These are phyloP conservation scores for Boletus rubescentipes DNA, from an alignment of 768 basidiomycete species.

Conservation along the genomic window DNA sequence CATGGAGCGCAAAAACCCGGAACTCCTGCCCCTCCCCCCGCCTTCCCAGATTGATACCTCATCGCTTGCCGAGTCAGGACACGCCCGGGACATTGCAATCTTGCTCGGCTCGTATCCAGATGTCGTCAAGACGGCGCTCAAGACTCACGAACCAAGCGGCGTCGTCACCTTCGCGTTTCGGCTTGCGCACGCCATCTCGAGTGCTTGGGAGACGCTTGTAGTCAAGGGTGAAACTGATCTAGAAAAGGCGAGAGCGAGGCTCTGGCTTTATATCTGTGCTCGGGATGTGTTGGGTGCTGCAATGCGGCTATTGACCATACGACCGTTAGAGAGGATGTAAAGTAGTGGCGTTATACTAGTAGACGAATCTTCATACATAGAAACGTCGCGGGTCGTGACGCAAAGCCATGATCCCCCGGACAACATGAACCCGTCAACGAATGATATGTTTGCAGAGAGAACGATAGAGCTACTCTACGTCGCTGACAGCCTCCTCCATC, in stretches of 20 bases:
- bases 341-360: neutral
- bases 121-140: constrained; percentile 81
- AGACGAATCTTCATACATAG: too few relatives aligned
- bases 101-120: constrained; percentile 91
- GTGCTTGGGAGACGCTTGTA: constrained; percentile 88
- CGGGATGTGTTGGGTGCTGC: constrained; percentile 86
- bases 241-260: constrained; percentile 75
- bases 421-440: too few relatives aligned
- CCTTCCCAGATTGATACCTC: constrained; percentile 66
- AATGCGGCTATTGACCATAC: constrained; percentile 85
- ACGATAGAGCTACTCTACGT: constrained; percentile 18
- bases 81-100: constrained; percentile 82
- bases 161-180: constrained; percentile 90
- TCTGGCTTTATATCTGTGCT: constrained; percentile 88
- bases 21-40: constrained; percentile 73
- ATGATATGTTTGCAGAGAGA: too few relatives aligned
- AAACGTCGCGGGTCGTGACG: too few relatives aligned
- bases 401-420: too few relatives aligned
- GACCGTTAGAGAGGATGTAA: constrained; percentile 91
- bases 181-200: constrained; percentile 83
- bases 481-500: constrained; percentile 51
- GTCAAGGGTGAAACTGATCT: constrained; percentile 80
- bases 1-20: constrained; percentile 88
- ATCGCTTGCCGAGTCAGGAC: constrained; percentile 63
- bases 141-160: constrained; percentile 84